A percentile compares a stretch with the other conserved stretches of the same genome.
phyloP scores from a whole-genome alignment of 2,329 filamentous ascomycete genomes.

The Paecilomyces formosus region DNA sequence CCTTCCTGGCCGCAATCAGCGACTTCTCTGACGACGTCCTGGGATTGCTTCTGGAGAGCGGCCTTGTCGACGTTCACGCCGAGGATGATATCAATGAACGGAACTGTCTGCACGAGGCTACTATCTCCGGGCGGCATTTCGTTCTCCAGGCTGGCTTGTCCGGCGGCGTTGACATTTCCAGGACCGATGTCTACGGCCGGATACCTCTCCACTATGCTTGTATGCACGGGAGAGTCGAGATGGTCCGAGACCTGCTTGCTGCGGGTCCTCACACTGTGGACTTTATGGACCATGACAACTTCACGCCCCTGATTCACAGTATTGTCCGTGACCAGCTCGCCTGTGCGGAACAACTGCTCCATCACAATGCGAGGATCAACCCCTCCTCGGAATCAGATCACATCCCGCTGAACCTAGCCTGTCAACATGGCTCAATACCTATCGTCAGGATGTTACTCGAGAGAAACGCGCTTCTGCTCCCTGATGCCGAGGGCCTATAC shows the following conservation, averaged over 20 bases:
- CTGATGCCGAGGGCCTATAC: slow-evolving; percentile 91
- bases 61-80: slow-evolving; percentile 79
- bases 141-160: slow-evolving; percentile 71
- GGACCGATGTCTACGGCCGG: slow-evolving; percentile 87
- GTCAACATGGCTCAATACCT: slow-evolving; percentile 79
- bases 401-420: slow-evolving; percentile 88
- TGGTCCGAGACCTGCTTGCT: slow-evolving; percentile 66
- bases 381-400: slow-evolving; percentile 82
- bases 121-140: slow-evolving; percentile 79
- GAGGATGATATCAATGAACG: slow-evolving; percentile 97
- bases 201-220: slow-evolving; percentile 93
- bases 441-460: slow-evolving; percentile 81
- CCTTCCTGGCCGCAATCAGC: slow-evolving; percentile 82
- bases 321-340: slow-evolving; percentile 80
- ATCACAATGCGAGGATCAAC: slow-evolving; percentile 74
- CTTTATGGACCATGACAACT: slow-evolving; percentile 91
- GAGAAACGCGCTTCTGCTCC: slow-evolving; percentile 72
- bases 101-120: slow-evolving; percentile 93
- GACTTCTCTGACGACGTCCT: slow-evolving; percentile 74
- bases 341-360: slow-evolving; percentile 72
- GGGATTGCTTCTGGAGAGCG: slow-evolving; percentile 68
- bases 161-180: slow-evolving; percentile 65
- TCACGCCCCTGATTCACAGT: slow-evolving; percentile 88
- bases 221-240: slow-evolving; percentile 82
- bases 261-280: slow-evolving; percentile 71